These are phyloP conservation scores for Fusarium sp. DNA, from an alignment of 2,329 filamentous ascomycete genomes.

Conservation along the genomic window DNA sequence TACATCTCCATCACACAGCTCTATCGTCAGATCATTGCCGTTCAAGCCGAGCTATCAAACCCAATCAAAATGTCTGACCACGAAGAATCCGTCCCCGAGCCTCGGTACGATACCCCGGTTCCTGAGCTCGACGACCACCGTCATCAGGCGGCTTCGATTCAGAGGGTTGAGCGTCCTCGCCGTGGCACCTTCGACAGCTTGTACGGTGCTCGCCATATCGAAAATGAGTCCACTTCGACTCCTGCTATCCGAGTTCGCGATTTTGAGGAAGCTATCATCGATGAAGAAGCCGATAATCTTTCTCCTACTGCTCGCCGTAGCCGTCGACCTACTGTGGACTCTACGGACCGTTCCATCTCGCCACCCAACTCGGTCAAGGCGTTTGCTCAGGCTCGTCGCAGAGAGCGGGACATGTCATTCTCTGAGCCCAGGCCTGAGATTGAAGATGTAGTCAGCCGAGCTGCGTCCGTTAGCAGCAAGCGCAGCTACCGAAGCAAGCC, in stretches of 20 bases:
- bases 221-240: constrained; percentile 49
- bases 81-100: constrained; percentile 66
- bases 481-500: constrained; percentile 66
- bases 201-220: constrained; percentile 61
- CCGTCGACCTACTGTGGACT: constrained; percentile 66
- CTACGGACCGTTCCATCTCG: constrained; percentile 74
- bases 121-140: constrained; percentile 90
- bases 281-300: constrained; percentile 72
- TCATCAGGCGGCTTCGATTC: constrained; percentile 68
- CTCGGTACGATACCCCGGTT: constrained; percentile 76
- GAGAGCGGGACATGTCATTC: constrained; percentile 75
- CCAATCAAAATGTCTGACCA: constrained; percentile 69
- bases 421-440: constrained; percentile 57
- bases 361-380: constrained; percentile 98
- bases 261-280: constrained; percentile 83
- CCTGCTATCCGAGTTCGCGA: constrained; percentile 70
- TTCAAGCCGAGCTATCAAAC: constrained; percentile 3
- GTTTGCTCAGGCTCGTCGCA: constrained; percentile 88
- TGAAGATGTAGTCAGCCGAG: constrained; percentile 68
- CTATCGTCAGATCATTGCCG: constrained; percentile 8
- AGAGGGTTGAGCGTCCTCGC: constrained; percentile 67
- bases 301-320: constrained; percentile 56
- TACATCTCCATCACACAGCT: constrained; percentile 17
- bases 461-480: constrained; percentile 74
- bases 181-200: constrained; percentile 80